Conservation (phyloP, 768 basidiomycete species). For the Calocybe indica region DNA sequence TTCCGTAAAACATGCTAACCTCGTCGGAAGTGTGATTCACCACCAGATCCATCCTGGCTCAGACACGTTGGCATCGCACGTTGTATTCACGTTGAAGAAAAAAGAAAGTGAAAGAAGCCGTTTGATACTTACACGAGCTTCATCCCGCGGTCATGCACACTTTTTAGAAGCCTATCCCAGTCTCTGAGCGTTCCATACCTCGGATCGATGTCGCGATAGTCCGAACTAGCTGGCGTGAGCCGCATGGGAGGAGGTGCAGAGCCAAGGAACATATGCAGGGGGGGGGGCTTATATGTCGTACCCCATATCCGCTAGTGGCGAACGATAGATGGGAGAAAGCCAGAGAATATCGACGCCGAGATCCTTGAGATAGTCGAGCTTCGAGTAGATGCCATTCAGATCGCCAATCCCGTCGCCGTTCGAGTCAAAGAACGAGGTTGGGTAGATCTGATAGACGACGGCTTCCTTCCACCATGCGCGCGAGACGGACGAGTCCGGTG, state of each 20-base stretch:
- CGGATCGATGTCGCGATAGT: conserved; percentile 60
- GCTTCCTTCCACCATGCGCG: conserved; percentile 53
- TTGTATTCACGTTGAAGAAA: too few relatives aligned
- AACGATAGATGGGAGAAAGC: conserved; percentile 68
- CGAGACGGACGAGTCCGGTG: neutral
- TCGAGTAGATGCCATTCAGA: conserved; percentile 55
- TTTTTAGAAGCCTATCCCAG: conserved; percentile 49
- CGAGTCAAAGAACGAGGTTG: conserved; percentile 65
- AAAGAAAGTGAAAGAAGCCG: neutral
- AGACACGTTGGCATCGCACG: neutral
- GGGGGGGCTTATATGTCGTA: conserved; percentile 52
- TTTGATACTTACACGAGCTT: conserved; percentile 51
- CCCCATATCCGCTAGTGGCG: conserved; percentile 68
- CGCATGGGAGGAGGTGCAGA: neutral
- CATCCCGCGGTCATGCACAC: conserved; percentile 58
- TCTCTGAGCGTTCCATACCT: conserved; percentile 60
- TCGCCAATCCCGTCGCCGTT: conserved; percentile 69
- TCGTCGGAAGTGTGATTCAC: conserved; percentile 70
- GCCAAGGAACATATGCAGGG: neutral
- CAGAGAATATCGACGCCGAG: conserved; percentile 66
- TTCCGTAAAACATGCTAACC: conserved; percentile 23
- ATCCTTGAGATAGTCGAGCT: conserved; percentile 63
- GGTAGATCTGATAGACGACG: conserved; percentile 65
- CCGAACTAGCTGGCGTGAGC: conserved; percentile 30
- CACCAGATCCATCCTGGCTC: conserved; percentile 66